Conservation (phyloP, 495 filamentous ascomycete species). For the Podospora bellae-mahoneyi region DNA sequence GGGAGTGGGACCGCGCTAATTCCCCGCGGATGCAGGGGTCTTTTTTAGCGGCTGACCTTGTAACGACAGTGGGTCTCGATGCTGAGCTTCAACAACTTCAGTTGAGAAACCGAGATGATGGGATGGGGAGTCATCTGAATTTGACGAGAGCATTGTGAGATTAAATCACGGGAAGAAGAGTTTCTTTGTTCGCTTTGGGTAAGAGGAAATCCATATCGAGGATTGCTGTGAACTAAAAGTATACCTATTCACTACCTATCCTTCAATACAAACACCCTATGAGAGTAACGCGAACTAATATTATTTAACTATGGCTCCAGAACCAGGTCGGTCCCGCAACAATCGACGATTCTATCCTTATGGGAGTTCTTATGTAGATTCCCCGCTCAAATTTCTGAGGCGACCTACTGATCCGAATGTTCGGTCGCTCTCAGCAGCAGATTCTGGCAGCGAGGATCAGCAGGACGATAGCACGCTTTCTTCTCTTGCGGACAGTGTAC, state of each 20-base stretch:
- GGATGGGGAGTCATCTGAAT: not conserved
- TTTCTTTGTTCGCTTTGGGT: not conserved
- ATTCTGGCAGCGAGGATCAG: not conserved
- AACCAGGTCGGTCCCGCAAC: not conserved
- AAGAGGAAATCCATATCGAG: not conserved
- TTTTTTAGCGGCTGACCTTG: not conserved
- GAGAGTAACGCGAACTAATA: not conserved
- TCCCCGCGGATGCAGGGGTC: conserved; percentile 17
- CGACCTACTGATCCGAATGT: not conserved
- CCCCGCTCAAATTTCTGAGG: not conserved
- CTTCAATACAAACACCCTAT: not conserved
- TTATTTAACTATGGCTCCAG: not conserved
- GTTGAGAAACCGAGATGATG: not conserved
- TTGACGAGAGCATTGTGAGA: not conserved
- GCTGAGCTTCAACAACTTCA: not conserved
- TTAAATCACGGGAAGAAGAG: not conserved
- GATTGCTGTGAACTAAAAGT: not conserved
- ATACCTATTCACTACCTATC: not conserved
- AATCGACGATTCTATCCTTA: not conserved
- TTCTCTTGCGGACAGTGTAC: too few species aligned
- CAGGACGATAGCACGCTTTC: too few species aligned
- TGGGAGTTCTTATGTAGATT: not conserved
- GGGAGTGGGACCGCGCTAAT: conserved; percentile 18
- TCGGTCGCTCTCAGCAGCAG: not conserved
- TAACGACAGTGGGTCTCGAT: not conserved